Percentiles rank a stretch among this genome's conserved stretches.
These are phyloP conservation scores for Cyclocybe cylindracea DNA, from an alignment of 768 basidiomycete species.

Conservation along the genomic window DNA sequence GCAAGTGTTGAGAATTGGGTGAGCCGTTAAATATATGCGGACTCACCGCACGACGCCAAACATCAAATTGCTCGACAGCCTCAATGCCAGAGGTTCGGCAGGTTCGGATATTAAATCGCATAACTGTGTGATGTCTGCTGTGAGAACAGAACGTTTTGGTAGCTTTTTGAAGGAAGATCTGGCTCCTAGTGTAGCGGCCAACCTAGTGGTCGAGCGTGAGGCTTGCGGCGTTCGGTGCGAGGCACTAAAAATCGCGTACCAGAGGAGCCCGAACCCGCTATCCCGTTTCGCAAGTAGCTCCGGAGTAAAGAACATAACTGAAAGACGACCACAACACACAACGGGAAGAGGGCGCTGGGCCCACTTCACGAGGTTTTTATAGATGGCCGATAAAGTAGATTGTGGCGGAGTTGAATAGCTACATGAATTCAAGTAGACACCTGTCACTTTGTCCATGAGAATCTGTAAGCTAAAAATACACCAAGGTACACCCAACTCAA, in stretches of 20 bases:
- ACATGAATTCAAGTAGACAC: slow-evolving; percentile 1
- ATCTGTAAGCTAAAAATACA: slow-evolving; percentile 7
- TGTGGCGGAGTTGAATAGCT: background rate
- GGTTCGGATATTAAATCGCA: slow-evolving; percentile 83
- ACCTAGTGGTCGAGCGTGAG: slow-evolving; percentile 47
- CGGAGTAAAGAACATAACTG: slow-evolving; percentile 81
- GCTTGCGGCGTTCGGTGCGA: background rate
- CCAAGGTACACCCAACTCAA: background rate
- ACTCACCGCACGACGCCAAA: slow-evolving; percentile 83
- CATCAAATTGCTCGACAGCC: slow-evolving; percentile 87
- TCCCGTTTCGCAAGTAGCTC: slow-evolving; percentile 81
- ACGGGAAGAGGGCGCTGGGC: too few relatives aligned
- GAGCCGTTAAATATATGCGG: background rate
- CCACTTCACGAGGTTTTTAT: too few relatives aligned
- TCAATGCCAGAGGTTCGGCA: slow-evolving; percentile 81
- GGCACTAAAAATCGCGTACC: slow-evolving; percentile 39
- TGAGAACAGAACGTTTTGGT: slow-evolving; percentile 80
- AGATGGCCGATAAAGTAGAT: too few relatives aligned
- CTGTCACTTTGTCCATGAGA: slow-evolving; percentile 3
- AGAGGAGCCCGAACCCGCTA: slow-evolving; percentile 87
- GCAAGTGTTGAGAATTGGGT: background rate
- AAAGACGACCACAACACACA: background rate
- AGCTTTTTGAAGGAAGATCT: slow-evolving; percentile 86
- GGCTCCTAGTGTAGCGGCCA: slow-evolving; percentile 88
- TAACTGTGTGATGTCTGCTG: slow-evolving; percentile 79